Base-by-base conservation (phyloP, 2,329 filamentous ascomycete species). In the Alternaria sp. region DNA sequence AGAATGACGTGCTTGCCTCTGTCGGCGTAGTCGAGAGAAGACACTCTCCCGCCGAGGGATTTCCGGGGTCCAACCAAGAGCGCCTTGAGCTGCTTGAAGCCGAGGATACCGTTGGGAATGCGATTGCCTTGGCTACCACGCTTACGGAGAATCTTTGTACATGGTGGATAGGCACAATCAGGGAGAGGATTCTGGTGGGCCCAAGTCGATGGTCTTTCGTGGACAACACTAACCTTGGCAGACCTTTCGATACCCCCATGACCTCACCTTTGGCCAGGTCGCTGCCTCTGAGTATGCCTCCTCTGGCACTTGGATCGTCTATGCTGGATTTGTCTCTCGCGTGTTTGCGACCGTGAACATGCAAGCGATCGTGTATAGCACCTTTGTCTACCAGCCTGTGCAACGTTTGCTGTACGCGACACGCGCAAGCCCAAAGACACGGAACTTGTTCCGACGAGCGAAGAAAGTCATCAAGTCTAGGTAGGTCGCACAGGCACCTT, bases 1-100 rank as follows among this genome's bases (percentile, higher is more conserved):
- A 81, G 54, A 83, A 83, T 44, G 80, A 81, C 61, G 77, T 82
- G 1, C 73, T 82, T 5, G 79, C 77, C 21, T 77, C 81, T 0
- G 79, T 83, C 9, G 81, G 81, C 21, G 80, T 83, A 1, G 78
- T 82, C 0, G 79, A 81, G 64, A 71, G 78, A 56, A 78, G 70
- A 9, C 64, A 53, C 14, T 66, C 70, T 26, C 70, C 70, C 4
- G 63, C 67, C 14, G 63, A 71, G 17, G 65, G 61, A 7, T 66
- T 74, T 24, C 68, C 72, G 5, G 70, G 69, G 34, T 62, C 70
- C 3, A 71, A 68, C 33, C 63, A 71, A 44, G 66, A 72, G 28
- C 70, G 68, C 13, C 26, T 75, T n/a, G 67, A 72, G 21, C 54
- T 66, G 51, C 61, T 77, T 8, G 72, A 75, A 14, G 61, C 65